Percentiles rank a stretch among this genome's conserved stretches.
phyloP scores from a whole-genome alignment of 1,284 basidiomycete species.

The Puccinia triticina region DNA sequence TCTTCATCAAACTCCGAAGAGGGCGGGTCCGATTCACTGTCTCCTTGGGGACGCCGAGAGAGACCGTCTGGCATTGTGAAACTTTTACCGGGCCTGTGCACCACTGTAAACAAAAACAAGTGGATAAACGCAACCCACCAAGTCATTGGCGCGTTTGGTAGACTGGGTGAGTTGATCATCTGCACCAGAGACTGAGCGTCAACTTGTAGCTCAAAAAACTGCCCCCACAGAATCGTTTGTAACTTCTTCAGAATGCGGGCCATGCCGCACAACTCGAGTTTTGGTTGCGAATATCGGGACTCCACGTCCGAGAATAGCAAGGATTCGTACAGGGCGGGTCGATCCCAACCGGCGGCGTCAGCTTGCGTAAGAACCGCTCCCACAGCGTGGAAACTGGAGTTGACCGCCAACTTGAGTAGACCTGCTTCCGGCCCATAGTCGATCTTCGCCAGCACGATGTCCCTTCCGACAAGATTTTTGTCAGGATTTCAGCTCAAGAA shows the following conservation, averaged over 20 bases:
- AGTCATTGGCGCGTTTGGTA: slow-evolving; percentile 28
- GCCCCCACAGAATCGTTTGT: background rate
- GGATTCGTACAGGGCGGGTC: too few species aligned
- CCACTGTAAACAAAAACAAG: too few species aligned
- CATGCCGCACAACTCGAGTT: too few species aligned
- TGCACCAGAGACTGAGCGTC: background rate
- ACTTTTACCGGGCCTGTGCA: background rate
- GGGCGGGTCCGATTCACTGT: too few species aligned
- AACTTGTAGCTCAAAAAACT: slow-evolving; percentile 19
- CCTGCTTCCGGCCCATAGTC: background rate
- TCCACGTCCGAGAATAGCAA: too few species aligned
- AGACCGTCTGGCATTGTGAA: slow-evolving; percentile 23
- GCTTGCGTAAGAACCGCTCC: slow-evolving; percentile 6
- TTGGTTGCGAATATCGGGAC: too few species aligned
- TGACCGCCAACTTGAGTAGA: slow-evolving; percentile 1
- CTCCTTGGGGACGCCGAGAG: background rate
- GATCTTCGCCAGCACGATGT: slow-evolving; percentile 8
- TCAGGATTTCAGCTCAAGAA: too few species aligned
- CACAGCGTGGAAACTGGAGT: slow-evolving; percentile 33
- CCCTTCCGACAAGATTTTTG: slow-evolving; percentile 15
- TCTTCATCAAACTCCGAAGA: too few species aligned
- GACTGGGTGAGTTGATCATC: slow-evolving; percentile 10
- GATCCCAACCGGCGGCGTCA: background rate
- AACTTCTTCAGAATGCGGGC: too few species aligned
- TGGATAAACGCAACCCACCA: too few species aligned